Base-by-base conservation (phyloP, 768 basidiomycete species). In the Lepiota brunneoincarnata region DNA sequence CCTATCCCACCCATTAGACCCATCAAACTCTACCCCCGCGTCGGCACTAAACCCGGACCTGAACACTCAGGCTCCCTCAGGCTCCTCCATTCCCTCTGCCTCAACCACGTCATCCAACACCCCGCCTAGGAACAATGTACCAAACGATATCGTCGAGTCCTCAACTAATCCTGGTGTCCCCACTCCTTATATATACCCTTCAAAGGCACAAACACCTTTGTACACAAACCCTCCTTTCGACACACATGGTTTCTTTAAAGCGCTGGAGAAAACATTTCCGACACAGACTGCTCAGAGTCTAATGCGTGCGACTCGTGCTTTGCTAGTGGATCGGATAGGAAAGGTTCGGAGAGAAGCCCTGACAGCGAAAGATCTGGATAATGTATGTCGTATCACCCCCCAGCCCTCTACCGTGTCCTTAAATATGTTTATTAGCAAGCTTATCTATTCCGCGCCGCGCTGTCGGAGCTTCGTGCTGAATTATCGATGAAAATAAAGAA, bases 381-480 rank as follows among this genome's bases (percentile, higher is more conserved):
- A 91, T 66, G 91, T 91, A 67, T 50, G 87, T 75, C 18, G 48
- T 4, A 21, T 46, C 14, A 44, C 40, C 20, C 28, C 23, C 28
- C 12, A 46, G 31, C 17, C 20, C 15, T 15, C 12, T 41, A 34
- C 20, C 39, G 43, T 34, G 14, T 23, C 36, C 55, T 26, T 14
- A 35, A 12, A 36, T 23, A 4, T 24, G 47, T 51, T 40, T 39
- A 28, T 21, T 63, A 97, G 93, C 91, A 95, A 86, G 94, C 94
- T 15, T 98, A 98, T 68, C 75, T 98, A 28, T 97, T 97, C 70
- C 85, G 87, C 42, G 97, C 97, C 17, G 97, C 96, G 0, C 69
- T 98, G 35, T 91, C 91, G 1, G 94, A 98, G 67, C 75, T 96
- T 43, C 81, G 92, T 17, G 88, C 90, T 3, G 95, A 97, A 65